Base-by-base conservation (phyloP, 805 yeast species). In the Teunomyces gatunensis region DNA sequence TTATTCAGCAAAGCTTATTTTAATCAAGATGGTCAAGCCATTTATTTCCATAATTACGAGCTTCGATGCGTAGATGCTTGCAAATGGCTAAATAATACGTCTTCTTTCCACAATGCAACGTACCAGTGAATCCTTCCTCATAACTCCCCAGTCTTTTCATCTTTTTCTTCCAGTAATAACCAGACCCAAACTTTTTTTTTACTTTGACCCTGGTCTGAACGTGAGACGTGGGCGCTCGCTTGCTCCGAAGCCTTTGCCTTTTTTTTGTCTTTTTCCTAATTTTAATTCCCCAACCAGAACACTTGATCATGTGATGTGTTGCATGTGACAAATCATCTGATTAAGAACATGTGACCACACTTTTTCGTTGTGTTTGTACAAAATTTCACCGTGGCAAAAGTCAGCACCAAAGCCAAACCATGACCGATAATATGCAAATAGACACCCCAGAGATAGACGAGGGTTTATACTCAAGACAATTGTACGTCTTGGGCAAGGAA, bases 401-500 rank as follows among this genome's bases (percentile, higher is more conserved):
- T 17, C 23, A 25, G 33, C 9, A 27, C 6, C 5, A 27, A 7
- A 17, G 2, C 7, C 12, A 13, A 13, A 48, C 33, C 42, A 60
- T 60, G 65, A 42, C 63, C 13, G 64, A 58, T 45, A 52, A 52
- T 49, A 73, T 73, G 77, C 76, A 71, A 57, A 63, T 73, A 39
- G 78, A 73, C 54, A 56, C 69, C 32, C 77, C 77, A 43, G 53
- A 69, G 51, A 92, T 94, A 60, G 99, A 94, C 65, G 99, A 94
- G 75, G 78, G 95, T 49, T 79, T 94, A 56, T 94, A 94, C 77
- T 91, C 98, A 34, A 89, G 99, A 67, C 99, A 94, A 73, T 80
- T 94, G 68, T 89, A 92, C 60, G 99, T 94, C 45, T 71, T 94
- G 54, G 99, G 99, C 52, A 90, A 89, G 60, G 99, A 94, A 55